phyloP scores from a whole-genome alignment of 1,284 basidiomycete genomes.

The Phylloporus sp. region DNA sequence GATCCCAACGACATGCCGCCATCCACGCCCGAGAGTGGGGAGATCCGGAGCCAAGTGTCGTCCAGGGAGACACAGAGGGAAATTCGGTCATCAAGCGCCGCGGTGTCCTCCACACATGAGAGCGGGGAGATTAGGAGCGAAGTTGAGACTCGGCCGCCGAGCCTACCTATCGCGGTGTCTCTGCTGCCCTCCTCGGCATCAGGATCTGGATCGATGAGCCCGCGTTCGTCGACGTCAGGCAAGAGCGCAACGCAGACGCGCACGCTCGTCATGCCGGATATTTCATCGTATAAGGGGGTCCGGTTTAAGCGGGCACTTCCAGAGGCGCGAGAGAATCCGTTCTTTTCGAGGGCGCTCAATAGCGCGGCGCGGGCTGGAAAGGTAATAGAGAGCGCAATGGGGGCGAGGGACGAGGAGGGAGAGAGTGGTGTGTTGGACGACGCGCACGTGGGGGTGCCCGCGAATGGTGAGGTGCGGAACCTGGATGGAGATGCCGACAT shows the following conservation, averaged over 20 bases:
- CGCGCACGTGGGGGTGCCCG: background rate
- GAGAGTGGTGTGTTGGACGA: background rate
- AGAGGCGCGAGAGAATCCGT: slow-evolving; percentile 21
- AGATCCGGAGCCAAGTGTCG: slow-evolving; percentile 18
- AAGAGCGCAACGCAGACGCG: slow-evolving; percentile 7
- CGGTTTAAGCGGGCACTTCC: slow-evolving; percentile 24
- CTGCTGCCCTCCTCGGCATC: background rate
- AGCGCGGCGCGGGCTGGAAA: slow-evolving; percentile 1
- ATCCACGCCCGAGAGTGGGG: slow-evolving; percentile 20
- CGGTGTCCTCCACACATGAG: slow-evolving; percentile 7
- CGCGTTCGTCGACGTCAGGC: background rate
- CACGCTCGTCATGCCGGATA: slow-evolving; percentile 26
- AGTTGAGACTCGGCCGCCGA: background rate
- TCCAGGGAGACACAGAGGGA: no score
- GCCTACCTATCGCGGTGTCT: background rate
- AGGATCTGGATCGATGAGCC: background rate
- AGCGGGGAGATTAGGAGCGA: slow-evolving; percentile 24
- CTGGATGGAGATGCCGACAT: slow-evolving; percentile 6
- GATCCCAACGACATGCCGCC: slow-evolving; percentile 5
- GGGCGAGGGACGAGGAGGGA: background rate
- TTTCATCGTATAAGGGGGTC: slow-evolving; percentile 27
- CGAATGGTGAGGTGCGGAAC: background rate
- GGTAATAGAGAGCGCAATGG: background rate
- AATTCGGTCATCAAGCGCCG: no score
- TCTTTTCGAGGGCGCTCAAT: slow-evolving; percentile 30